These are phyloP conservation scores for Pichia sp. DNA, from an alignment of 1,139 yeast genomes.

Conservation along the genomic window DNA sequence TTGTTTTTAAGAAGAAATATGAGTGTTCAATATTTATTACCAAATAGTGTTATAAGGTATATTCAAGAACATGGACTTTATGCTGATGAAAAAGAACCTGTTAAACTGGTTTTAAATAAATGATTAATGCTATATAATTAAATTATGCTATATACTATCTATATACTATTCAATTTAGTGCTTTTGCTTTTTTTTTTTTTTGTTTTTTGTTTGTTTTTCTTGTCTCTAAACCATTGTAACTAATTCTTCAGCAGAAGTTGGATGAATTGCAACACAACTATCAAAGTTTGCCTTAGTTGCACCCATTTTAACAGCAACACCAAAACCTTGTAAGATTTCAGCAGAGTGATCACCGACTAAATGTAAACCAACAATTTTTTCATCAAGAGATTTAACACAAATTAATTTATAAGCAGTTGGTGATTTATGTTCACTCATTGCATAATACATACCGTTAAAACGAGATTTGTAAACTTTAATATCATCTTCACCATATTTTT, in stretches of 20 bases:
- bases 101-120: slow-evolving; percentile 73
- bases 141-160: too few relatives aligned
- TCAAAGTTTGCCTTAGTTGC: slow-evolving; percentile 96
- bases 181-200: neutral
- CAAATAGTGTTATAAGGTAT: slow-evolving; percentile 90
- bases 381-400: slow-evolving; percentile 64
- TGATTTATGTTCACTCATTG: slow-evolving; percentile 77
- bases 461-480: slow-evolving; percentile 75
- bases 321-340: slow-evolving; percentile 95
- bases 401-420: slow-evolving; percentile 86
- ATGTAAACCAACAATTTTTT: slow-evolving; percentile 93
- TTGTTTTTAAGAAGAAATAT: slow-evolving; percentile 87
- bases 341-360: slow-evolving; percentile 84
- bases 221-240: slow-evolving; percentile 61
- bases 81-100: slow-evolving; percentile 84
- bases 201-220: neutral
- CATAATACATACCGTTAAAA: slow-evolving; percentile 90
- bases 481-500: slow-evolving; percentile 72
- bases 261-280: slow-evolving; percentile 94
- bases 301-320: slow-evolving; percentile 96
- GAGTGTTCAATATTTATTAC: slow-evolving; percentile 92
- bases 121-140: slow-evolving; percentile 19
- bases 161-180: too few relatives aligned
- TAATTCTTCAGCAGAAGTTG: slow-evolving; percentile 95
- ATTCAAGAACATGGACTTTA: slow-evolving; percentile 89